Base-by-base conservation (phyloP, 805 yeast species). In the Candida fluviatilis region DNA sequence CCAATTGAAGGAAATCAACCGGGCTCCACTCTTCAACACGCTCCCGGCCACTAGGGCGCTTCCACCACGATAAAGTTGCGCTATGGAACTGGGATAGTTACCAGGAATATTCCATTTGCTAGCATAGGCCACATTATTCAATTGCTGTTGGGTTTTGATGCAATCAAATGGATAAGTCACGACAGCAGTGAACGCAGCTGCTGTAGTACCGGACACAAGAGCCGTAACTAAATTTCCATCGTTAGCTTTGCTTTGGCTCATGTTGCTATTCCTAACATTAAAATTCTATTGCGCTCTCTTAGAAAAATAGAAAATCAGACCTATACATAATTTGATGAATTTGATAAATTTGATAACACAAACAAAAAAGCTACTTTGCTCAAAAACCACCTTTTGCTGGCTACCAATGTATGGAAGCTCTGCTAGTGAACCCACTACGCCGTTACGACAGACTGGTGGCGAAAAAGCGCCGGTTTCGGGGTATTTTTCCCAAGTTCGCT, bases 21-120 rank as follows among this genome's bases (percentile, higher is more conserved):
- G 64, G 5, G 88, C 75, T 5, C 77, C 69, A 4, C 95, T 82
- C 58, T 89, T 90, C 38, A 80, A 51, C 1, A 86, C 72, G 42
- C 80, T 79, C 4, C 96, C 96, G 0, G 80, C 46, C 26, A 87
- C 83, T 42, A 88, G 59, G 0, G 95, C 87, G 36, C 84, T 75
- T 49, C 86, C 77, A 1, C 98, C 97, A 15, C 60, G 63, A 51
- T 54, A 63, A 15, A 66, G 35, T 30, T 67, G 73, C 2, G 61
- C 61, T 12, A 67, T 27, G 1, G 61, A 46, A 26, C 53, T 45
- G 2, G 69, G 59, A 34, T 51, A 52, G 43, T 57, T 62, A n/a
- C 61, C 59, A 5, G 62, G 61, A 12, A 62, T 57, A 21, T 58
- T 52, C 47, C 50, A 59, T 39, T 70, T 64, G 12, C 48, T 43